Evolutionary conservation across 2,329 filamentous ascomycete species (phyloP), one percentile per base, ranked within the genome.

Genomic region (Rasamsonia emersonii): DNA sequence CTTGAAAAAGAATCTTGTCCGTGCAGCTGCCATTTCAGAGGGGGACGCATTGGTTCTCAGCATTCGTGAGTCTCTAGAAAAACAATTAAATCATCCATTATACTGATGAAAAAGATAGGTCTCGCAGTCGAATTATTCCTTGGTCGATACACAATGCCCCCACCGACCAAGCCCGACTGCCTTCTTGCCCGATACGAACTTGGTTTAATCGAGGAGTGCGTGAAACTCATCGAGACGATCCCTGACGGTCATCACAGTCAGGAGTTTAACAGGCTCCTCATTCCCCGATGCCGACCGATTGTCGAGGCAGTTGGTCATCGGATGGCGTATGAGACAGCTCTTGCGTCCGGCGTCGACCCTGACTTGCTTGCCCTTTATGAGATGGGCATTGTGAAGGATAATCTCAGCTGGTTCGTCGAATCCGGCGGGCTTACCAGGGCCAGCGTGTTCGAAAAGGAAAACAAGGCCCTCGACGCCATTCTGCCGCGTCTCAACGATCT

Each of bases 51-150:
- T 14, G 9, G 30, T 25, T n/a, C 17, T 32, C 18, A n/a, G 15
- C 19, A 32, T 32, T 18, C 21, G 30, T 32, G 27, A 18, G 30
- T 26, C 21, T 9, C 14, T n/a, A n/a, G n/a, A n/a, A n/a, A n/a
- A n/a, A 2, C n/a, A 15, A 5, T 3, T 9, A 8, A 16, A 13
- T 16, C n/a, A 3, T 27, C n/a, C 5, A 4, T 3, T 27, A 16
- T 15, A 5, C 10, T 30, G 14, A 6, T 19, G 9, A 32, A 19
- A 13, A 15, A 32, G 18, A 26, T 20, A 32, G 30, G 15, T 20
- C 30, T 32, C 7, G 30, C 20, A n/a, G 27, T 16, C 20, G 30
- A 32, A 18, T 14, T 32, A 14, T 18, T 32, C 10, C 16, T 32
- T 4, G 21, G 14, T 17, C 30, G 30, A 2, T 32, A 32, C 20